Conservation (phyloP, 345 rosid genomes). For the Syzygium aqueum region DNA sequence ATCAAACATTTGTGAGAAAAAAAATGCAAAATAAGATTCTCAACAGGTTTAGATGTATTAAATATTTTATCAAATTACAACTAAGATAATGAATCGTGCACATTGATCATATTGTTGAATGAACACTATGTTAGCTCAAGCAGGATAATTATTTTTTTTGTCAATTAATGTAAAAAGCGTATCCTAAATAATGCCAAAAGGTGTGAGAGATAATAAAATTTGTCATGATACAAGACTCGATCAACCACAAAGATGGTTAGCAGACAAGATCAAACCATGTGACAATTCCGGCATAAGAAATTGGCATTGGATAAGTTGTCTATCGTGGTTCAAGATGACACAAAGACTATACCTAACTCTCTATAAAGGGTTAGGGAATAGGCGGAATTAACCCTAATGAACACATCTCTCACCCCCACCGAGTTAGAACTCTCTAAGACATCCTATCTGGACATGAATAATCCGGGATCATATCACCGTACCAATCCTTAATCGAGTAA, state of each 20-base stretch:
- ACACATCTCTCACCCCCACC: accelerated
- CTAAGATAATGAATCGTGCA: not conserved
- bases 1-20: not conserved
- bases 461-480: not conserved
- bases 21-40: not conserved
- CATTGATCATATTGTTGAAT: not conserved
- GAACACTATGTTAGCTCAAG: not conserved
- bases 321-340: not conserved
- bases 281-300: not conserved
- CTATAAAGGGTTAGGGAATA: not conserved
- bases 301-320: too few relatives aligned
- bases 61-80: not conserved
- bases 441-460: not conserved
- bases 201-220: not conserved
- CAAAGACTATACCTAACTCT: not conserved
- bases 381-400: not conserved
- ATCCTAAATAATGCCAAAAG: not conserved
- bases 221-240: not conserved
- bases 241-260: not conserved
- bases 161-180: not conserved
- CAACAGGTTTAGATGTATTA: not conserved
- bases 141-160: not conserved
- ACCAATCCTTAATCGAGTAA: not conserved
- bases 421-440: not conserved
- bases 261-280: not conserved